Base-by-base conservation (phyloP, 2,329 filamentous ascomycete genomes). In the Cladophialophora bantiana region DNA sequence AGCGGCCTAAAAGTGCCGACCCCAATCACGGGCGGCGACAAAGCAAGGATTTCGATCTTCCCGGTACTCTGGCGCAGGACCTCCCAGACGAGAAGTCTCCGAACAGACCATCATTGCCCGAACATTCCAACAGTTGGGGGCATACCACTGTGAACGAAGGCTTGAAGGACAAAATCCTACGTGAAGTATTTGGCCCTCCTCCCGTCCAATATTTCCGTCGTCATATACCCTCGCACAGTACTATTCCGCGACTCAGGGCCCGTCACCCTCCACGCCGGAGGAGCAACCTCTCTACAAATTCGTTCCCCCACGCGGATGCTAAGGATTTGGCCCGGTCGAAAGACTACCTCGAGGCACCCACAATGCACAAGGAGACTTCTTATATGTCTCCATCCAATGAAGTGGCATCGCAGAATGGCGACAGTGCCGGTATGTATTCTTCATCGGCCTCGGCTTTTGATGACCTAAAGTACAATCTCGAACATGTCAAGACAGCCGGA, bases 141-240 rank as follows among this genome's bases (percentile, higher is more conserved):
- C 93, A 93, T 15, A 97, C 94, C 0, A 94, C 90, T 26, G 91
- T 97, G 66, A 98, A 98, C 76, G 90, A 91, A 73, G 88, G 90
- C 66, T 80, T 98, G 45, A 90, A 94, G 67, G 94, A 96, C 76
- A 92, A 96, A 77, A 93, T 97, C 0, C 90, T 97, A 75, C 92
- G 93, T 45, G 94, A 97, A 76, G 94, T 94, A 0, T 97, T 97
- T 74, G 83, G 93, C 52, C 92, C 93, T 66, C 90, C 93, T 61
- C 89, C 91, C 0, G 91, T 97, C 67, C 89, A 92, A 73, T 92
- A 94, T 73, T 89, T 90, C 68, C 89, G 93, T 67, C 86, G 69
- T n/a, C 90, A 90, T 69, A 67, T 77, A 20, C 83, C 84, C 18
- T 86, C 89, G 50, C 88, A 90, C 73, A 85, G 90, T 62, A 84